Evolutionary conservation across 202 grass and related monocot species (phyloP).

Genomic region (Schoenoplectus triqueter): DNA sequence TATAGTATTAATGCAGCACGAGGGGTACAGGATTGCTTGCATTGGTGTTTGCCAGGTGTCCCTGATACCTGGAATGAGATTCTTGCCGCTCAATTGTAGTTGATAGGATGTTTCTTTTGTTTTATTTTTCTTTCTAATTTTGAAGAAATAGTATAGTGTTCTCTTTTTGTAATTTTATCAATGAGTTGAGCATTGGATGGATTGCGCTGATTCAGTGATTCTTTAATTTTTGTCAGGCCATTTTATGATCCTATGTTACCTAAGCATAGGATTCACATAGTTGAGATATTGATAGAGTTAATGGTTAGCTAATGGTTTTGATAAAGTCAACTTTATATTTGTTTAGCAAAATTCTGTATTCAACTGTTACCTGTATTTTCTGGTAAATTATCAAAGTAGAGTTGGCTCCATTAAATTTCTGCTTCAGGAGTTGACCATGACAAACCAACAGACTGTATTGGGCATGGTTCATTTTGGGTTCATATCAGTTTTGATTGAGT

Average conservation of each 20-base stretch:
- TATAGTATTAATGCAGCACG: constrained; percentile 59
- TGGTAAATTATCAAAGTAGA: background rate
- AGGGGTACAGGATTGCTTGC: constrained; percentile 83
- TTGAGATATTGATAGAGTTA: constrained; percentile 8
- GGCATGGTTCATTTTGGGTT: background rate
- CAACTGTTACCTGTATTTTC: background rate
- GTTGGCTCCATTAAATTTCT: constrained; percentile 2
- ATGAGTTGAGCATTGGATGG: constrained; percentile 5
- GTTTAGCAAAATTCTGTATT: background rate
- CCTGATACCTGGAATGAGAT: constrained; percentile 92
- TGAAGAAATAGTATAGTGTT: constrained; percentile 36
- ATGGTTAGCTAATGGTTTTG: constrained; percentile 7
- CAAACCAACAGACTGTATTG: background rate
- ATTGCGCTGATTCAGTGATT: constrained; percentile 20
- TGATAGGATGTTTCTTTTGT: constrained; percentile 24
- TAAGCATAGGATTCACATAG: background rate
- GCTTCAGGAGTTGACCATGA: background rate
- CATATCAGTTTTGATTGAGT: background rate
- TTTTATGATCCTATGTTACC: constrained; percentile 27
- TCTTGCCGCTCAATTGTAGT: constrained; percentile 70
- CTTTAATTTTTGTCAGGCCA: background rate
- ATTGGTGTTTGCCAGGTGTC: constrained; percentile 88
- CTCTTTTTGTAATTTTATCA: constrained; percentile 19
- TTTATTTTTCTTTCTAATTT: constrained; percentile 20
- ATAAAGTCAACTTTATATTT: background rate